phyloP scores from a whole-genome alignment of 352 stramenopile genomes.

The Globisporangium mamillatum region DNA sequence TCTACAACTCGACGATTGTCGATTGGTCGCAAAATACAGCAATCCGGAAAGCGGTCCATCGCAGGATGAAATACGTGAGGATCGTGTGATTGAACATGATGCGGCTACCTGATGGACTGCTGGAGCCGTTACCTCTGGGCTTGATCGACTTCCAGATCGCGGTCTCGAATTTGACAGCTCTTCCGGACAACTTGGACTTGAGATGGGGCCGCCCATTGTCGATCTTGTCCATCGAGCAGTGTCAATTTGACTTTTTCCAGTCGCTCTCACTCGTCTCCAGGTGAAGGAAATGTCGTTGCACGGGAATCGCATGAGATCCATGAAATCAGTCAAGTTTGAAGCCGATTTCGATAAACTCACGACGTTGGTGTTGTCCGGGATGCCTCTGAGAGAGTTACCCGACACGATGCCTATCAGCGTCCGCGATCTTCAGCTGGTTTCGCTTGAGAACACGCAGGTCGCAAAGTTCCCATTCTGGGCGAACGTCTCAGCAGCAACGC shows the following conservation, averaged over 20 bases:
- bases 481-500: not conserved
- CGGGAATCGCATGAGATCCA: not conserved
- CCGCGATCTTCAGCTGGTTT: not conserved
- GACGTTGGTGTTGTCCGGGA: not conserved
- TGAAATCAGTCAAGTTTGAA: not conserved
- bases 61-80: constrained; percentile 6
- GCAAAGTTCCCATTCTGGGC: not conserved
- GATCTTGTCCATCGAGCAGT: constrained; percentile 5
- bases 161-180: constrained; percentile 14
- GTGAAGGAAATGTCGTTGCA: constrained; percentile 4
- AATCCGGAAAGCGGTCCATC: constrained; percentile 4
- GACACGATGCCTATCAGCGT: not conserved
- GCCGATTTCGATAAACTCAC: not conserved
- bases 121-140: constrained; percentile 10
- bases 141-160: constrained; percentile 20
- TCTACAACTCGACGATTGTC: constrained; percentile 19
- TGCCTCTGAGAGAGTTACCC: constrained; percentile 10
- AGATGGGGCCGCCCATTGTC: not conserved
- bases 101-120: constrained; percentile 2
- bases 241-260: not conserved
- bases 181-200: constrained; percentile 16
- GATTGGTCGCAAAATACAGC: constrained; percentile 14
- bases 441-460: constrained; percentile 5
- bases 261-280: constrained; percentile 1
- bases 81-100: constrained; percentile 20